A percentile compares a stretch with the other conserved stretches of the same genome.
Evolutionary conservation across 768 basidiomycete genomes (phyloP).

Genomic region (Boletus sensibilis): DNA sequence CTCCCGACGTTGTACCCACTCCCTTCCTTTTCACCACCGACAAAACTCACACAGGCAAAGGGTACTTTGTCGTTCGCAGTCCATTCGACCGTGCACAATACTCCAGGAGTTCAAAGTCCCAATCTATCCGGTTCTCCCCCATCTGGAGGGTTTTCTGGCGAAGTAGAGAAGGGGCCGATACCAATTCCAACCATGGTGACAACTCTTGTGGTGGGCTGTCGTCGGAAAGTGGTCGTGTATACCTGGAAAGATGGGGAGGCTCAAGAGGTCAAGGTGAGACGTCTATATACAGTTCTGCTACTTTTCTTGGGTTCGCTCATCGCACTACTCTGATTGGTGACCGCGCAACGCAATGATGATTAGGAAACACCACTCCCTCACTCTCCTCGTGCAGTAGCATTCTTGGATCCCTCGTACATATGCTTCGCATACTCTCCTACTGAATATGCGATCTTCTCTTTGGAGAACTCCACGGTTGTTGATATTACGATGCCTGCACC

Average conservation of each 20-base stretch:
- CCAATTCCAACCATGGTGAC: constrained; percentile 71
- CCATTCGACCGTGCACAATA: constrained; percentile 57
- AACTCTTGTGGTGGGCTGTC: constrained; percentile 78
- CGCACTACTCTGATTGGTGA: background rate
- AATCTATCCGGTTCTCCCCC: constrained; percentile 11
- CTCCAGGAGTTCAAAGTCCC: constrained; percentile 27
- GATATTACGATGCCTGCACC: constrained; percentile 51
- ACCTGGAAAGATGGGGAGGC: constrained; percentile 84
- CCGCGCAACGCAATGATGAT: background rate
- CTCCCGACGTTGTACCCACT: constrained; percentile 73
- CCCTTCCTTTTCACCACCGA: constrained; percentile 68
- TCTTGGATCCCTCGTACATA: constrained; percentile 57
- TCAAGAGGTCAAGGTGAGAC: constrained; percentile 62
- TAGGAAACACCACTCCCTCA: constrained; percentile 86
- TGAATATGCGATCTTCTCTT: constrained; percentile 61
- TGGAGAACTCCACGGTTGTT: constrained; percentile 54
- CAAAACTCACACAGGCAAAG: constrained; percentile 72
- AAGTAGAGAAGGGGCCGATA: constrained; percentile 27
- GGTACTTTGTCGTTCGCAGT: constrained; percentile 81
- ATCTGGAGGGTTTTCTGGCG: constrained; percentile 9
- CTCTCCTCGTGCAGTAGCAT: constrained; percentile 82
- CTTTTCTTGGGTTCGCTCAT: background rate
- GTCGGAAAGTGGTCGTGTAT: constrained; percentile 81
- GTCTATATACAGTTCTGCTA: background rate
- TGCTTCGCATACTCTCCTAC: constrained; percentile 82